Evolutionary conservation across 2,329 filamentous ascomycete species (phyloP), one percentile per base, ranked within the genome.

Genomic region (Xylaria sp.): DNA sequence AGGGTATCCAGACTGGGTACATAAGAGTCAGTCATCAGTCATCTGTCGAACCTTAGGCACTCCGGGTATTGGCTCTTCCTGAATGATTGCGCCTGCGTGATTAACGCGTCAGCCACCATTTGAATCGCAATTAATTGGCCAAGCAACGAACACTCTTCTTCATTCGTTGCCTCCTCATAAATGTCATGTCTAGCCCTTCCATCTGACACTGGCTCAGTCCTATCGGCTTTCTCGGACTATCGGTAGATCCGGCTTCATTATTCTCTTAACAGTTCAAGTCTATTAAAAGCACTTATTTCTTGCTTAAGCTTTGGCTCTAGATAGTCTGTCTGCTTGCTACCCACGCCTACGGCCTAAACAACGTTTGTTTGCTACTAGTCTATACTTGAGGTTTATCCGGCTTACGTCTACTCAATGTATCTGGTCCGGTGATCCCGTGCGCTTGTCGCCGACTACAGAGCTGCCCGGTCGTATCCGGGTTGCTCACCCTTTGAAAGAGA

Each of bases 91-190:
- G 57, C 55, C 56, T 66, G 67, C 61, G 58, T 69, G 69, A 68
- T 69, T 61, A 65, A 65, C 65, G 65, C 68, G 61, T 69, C 70
- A 71, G 70, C 68, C 70, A 60, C 63, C 58, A 49, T 64, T 65
- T 66, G 70, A 63, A 60, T 65, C 70, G 63, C 63, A 69, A 64
- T 47, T 64, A 62, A 65, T 56, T 57, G 47, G 49, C 57, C 56
- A 50, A 53, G 61, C 42, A 36, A 25, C 51, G 53, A 45, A 33
- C 36, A 36, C 27, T 56, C 25, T 54, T 55, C n/a, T 65, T 31
- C 38, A 45, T 65, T 33, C 38, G 33, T 25, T 55, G 36, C 38
- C 39, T 20, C 63, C 54, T 20, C 63, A 66, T 67, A 59, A 63
- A 61, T 61, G 51, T 47, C 51, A 61, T 65, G 49, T 38, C 57